These are phyloP conservation scores for Diaporthe citri DNA, from an alignment of 2,329 filamentous ascomycete species.

Conservation along the genomic window DNA sequence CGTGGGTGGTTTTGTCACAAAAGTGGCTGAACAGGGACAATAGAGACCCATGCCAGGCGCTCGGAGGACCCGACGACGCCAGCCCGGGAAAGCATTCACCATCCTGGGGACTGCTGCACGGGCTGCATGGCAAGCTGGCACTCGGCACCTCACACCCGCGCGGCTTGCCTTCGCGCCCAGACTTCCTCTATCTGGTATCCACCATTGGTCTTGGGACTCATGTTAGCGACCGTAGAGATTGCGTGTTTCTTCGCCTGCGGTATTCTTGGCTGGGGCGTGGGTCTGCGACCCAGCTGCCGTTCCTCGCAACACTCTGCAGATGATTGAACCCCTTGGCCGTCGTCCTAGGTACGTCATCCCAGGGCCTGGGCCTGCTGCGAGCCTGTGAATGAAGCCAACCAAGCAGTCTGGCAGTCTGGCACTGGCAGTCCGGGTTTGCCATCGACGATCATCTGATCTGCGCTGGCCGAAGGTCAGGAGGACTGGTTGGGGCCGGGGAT, in stretches of 20 bases:
- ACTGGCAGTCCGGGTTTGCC: not conserved
- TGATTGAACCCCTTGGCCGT: constrained; percentile 15
- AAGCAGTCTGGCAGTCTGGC: constrained; percentile 3
- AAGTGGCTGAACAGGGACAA: not conserved
- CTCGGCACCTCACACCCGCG: constrained; percentile 26
- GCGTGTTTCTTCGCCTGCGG: constrained; percentile 17
- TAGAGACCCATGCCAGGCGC: not conserved
- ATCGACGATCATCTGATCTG: constrained; percentile 24
- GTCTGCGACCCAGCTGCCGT: constrained; percentile 6
- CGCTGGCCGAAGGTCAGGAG: not conserved
- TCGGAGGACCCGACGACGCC: constrained; percentile 19
- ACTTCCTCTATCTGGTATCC: constrained; percentile 3
- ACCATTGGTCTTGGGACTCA: constrained; percentile 3
- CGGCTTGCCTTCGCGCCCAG: constrained; percentile 22
- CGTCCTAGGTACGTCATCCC: constrained; percentile 6
- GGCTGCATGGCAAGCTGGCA: constrained; percentile 14
- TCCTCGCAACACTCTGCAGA: constrained; percentile 1
- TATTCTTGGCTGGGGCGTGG: constrained; percentile 25
- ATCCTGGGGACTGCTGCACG: constrained; percentile 18
- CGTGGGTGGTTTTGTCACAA: not conserved
- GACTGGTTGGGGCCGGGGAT: not conserved
- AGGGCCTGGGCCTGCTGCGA: constrained; percentile 3
- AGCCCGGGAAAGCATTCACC: constrained; percentile 1
- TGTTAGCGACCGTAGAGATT: constrained; percentile 13
- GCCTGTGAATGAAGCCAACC: not conserved